phyloP scores from a whole-genome alignment of 495 filamentous ascomycete species.

The Hypomontagnella monticulosa region DNA sequence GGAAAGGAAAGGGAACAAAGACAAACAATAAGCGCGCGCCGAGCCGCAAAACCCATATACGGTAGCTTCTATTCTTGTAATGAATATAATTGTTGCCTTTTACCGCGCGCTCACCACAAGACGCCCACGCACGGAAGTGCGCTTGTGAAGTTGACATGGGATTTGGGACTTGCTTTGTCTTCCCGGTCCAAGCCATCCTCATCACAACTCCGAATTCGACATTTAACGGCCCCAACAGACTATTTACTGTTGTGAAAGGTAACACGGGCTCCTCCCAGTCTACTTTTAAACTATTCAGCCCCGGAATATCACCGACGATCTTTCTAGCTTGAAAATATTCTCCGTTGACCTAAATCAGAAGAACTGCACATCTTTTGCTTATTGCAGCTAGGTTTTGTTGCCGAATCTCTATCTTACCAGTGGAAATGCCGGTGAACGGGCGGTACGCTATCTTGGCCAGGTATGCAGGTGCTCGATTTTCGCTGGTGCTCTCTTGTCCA shows the following conservation, averaged over 20 bases:
- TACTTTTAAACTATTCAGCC: not conserved
- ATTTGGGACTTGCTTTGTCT: not conserved
- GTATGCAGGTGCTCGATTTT: conserved; percentile 32
- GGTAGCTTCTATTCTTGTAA: not conserved
- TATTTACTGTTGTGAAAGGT: conserved; percentile 5
- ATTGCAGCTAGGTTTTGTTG: conserved; percentile 15
- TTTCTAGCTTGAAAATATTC: conserved; percentile 23
- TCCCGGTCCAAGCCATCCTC: conserved; percentile 5
- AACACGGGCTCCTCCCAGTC: not conserved
- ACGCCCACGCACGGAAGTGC: conserved; percentile 1
- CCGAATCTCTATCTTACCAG: conserved; percentile 14
- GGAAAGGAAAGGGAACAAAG: not conserved
- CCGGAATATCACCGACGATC: conserved; percentile 14
- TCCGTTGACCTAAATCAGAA: not conserved
- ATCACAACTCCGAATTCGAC: conserved; percentile 4
- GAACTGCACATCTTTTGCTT: conserved; percentile 19
- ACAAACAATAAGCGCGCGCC: conserved; percentile 30
- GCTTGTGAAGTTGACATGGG: conserved; percentile 2
- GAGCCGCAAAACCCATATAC: not conserved
- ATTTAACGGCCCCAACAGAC: not conserved
- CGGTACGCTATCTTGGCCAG: conserved; percentile 1
- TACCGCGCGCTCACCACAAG: conserved; percentile 22
- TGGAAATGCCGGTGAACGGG: conserved; percentile 24
- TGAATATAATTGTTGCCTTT: not conserved
- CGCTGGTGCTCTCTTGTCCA: conserved; percentile 31